Conservation (phyloP, 2,329 filamentous ascomycete genomes). For the Pestalotiopsis sp. region DNA sequence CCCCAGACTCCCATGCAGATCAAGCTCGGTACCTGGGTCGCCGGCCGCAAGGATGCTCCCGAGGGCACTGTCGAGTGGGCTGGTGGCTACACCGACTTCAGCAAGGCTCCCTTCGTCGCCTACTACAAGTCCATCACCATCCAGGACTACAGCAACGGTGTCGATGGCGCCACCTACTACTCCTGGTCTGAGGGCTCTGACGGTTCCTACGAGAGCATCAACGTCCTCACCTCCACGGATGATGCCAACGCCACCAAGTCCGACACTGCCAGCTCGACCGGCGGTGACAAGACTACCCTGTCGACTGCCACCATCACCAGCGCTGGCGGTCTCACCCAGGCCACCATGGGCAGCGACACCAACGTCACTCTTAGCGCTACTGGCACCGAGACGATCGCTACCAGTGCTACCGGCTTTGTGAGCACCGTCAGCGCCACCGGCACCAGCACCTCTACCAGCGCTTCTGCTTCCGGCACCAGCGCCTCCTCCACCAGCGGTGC, state of each 20-base stretch:
- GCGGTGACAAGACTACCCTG: slow-evolving; percentile 18
- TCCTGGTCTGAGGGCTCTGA: slow-evolving; percentile 48
- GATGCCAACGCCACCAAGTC: slow-evolving; percentile 9
- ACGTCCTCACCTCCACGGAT: slow-evolving; percentile 42
- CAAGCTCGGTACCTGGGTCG: slow-evolving; percentile 71
- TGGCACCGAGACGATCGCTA: slow-evolving; percentile 12
- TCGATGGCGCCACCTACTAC: slow-evolving; percentile 53
- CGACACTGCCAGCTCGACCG: slow-evolving; percentile 21
- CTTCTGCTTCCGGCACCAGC: slow-evolving; percentile 17
- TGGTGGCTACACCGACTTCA: slow-evolving; percentile 60
- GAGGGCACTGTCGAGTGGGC: slow-evolving; percentile 74
- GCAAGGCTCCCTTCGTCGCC: slow-evolving; percentile 53
- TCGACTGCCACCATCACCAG: slow-evolving; percentile 17
- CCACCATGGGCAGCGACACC: slow-evolving; percentile 15
- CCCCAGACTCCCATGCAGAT: slow-evolving; percentile 76
- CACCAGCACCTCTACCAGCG: slow-evolving; percentile 6
- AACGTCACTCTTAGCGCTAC: slow-evolving; percentile 15
- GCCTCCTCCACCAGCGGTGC: slow-evolving; percentile 20
- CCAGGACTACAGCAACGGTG: slow-evolving; percentile 56
- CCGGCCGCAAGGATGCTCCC: slow-evolving; percentile 58
- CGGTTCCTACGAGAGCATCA: slow-evolving; percentile 55
- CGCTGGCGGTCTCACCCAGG: slow-evolving; percentile 26
- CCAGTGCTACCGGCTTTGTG: slow-evolving; percentile 16
- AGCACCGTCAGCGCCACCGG: slow-evolving; percentile 13
- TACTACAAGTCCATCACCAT: slow-evolving; percentile 61